Percentiles rank a stretch among this genome's conserved stretches.
These are phyloP conservation scores for Leucogyrophana mollusca DNA, from an alignment of 768 basidiomycete genomes.

Conservation along the genomic window DNA sequence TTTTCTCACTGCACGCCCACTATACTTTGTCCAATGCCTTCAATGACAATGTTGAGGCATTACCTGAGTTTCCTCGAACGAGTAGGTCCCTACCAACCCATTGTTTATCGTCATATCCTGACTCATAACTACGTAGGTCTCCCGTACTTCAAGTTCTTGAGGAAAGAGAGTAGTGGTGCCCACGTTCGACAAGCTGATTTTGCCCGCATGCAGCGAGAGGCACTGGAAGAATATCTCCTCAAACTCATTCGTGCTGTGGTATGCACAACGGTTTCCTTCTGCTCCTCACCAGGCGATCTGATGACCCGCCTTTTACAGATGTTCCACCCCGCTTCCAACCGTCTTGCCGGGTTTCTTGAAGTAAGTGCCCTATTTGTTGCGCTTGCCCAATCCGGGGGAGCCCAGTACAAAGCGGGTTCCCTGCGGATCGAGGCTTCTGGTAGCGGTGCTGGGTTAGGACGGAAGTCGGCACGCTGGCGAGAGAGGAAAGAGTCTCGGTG, in stretches of 20 bases:
- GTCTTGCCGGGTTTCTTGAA: constrained; percentile 88
- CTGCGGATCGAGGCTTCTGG: constrained; percentile 58
- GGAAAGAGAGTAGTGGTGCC: constrained; percentile 53
- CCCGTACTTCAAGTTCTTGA: constrained; percentile 89
- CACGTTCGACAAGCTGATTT: constrained; percentile 70
- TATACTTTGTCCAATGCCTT: constrained; percentile 85
- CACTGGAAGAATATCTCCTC: constrained; percentile 85
- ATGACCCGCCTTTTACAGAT: constrained; percentile 52
- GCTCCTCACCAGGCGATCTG: too few species aligned
- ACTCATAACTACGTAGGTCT: constrained; percentile 46
- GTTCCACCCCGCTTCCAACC: constrained; percentile 92
- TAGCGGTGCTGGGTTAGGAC: constrained; percentile 56
- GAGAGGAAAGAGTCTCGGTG: constrained; percentile 72
- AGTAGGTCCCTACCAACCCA: constrained; percentile 38
- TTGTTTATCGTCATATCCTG: constrained; percentile 1
- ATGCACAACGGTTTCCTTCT: constrained; percentile 8
- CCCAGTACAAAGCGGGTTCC: constrained; percentile 90
- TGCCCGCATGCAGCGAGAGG: constrained; percentile 77
- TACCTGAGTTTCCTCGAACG: constrained; percentile 91
- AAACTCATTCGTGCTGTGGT: constrained; percentile 88
- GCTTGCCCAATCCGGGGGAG: constrained; percentile 77
- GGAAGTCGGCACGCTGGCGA: constrained; percentile 59
- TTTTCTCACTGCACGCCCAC: constrained; percentile 85
- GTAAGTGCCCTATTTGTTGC: constrained; percentile 83
- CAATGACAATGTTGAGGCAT: constrained; percentile 64